A percentile compares a stretch with the other conserved stretches of the same genome.
Conservation (phyloP, 2,329 filamentous ascomycete genomes). For the Aaosphaeria arxii region DNA sequence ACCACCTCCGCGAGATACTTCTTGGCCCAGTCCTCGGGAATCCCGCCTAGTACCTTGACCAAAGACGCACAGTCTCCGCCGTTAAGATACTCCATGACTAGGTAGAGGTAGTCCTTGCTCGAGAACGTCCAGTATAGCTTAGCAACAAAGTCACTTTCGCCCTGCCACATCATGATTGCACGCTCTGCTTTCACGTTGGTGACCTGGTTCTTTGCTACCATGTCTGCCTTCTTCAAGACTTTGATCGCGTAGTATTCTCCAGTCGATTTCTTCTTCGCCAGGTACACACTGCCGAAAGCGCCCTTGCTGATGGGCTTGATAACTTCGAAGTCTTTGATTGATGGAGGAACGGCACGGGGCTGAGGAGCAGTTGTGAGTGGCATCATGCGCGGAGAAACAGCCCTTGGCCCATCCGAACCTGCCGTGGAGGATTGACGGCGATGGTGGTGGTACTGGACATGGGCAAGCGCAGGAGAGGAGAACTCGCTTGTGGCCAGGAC, state of each 20-base stretch:
- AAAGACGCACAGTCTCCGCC: conserved; percentile 95
- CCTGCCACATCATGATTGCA: conserved; percentile 99
- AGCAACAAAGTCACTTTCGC: conserved; percentile 96
- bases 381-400: conserved; percentile 77
- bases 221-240: conserved; percentile 98
- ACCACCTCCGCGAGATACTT: conserved; percentile 97
- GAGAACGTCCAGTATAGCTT: conserved; percentile 99
- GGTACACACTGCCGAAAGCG: conserved; percentile 94
- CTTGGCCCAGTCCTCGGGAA: conserved; percentile 96
- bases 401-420: conserved; percentile 65
- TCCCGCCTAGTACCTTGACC: conserved; percentile 86
- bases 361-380: conserved; percentile 72
- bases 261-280: conserved; percentile 98
- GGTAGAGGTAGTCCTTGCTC: conserved; percentile 96
- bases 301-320: conserved; percentile 99
- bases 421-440: conserved; percentile 88
- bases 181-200: conserved; percentile 98
- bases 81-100: conserved; percentile 99
- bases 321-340: conserved; percentile 98
- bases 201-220: conserved; percentile 99
- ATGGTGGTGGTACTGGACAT: conserved; percentile 65
- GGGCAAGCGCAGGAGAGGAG: conserved; percentile 64
- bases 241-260: conserved; percentile 99
- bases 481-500: conserved; percentile 82
- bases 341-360: conserved; percentile 84